Evolutionary conservation across 1,284 basidiomycete genomes (phyloP).

Genomic region (Austropuccinia psidii): DNA sequence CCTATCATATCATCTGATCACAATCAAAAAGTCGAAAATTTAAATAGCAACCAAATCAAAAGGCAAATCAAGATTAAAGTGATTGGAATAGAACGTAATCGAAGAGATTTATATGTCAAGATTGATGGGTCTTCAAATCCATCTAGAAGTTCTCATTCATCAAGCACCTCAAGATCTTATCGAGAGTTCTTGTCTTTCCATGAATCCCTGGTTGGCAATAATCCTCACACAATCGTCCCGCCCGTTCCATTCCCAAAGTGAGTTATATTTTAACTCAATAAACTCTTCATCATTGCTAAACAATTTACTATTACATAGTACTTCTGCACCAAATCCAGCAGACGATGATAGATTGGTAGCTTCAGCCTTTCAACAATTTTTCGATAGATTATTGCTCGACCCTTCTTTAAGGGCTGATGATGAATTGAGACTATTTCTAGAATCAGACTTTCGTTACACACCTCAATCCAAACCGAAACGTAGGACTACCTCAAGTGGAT

Average conservation of each 20-base stretch:
- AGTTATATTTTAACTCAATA: background rate
- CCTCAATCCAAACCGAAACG: conserved; percentile 8
- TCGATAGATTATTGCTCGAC: conserved; percentile 79
- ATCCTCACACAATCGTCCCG: conserved; percentile 60
- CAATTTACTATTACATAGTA: conserved; percentile 70
- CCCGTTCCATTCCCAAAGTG: conserved; percentile 8
- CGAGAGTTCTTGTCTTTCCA: conserved; percentile 85
- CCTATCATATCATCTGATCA: background rate
- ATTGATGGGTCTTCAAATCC: conserved; percentile 77
- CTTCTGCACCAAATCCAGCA: conserved; percentile 86
- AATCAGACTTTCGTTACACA: conserved; percentile 74
- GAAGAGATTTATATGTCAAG: conserved; percentile 79
- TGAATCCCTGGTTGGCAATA: conserved; percentile 69
- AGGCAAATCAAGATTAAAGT: conserved; percentile 79
- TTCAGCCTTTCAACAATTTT: conserved; percentile 85
- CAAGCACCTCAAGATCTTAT: conserved; percentile 83
- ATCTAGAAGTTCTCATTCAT: conserved; percentile 55
- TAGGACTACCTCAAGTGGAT: background rate
- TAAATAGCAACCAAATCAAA: conserved; percentile 58
- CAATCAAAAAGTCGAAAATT: background rate
- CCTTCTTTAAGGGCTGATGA: conserved; percentile 75
- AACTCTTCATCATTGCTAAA: conserved; percentile 39
- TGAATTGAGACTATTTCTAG: conserved; percentile 81
- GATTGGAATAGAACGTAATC: conserved; percentile 79
- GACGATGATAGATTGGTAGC: conserved; percentile 86